Evolutionary conservation across 176 grass and related monocot species (phyloP).

Genomic region (Typha latifolia): DNA sequence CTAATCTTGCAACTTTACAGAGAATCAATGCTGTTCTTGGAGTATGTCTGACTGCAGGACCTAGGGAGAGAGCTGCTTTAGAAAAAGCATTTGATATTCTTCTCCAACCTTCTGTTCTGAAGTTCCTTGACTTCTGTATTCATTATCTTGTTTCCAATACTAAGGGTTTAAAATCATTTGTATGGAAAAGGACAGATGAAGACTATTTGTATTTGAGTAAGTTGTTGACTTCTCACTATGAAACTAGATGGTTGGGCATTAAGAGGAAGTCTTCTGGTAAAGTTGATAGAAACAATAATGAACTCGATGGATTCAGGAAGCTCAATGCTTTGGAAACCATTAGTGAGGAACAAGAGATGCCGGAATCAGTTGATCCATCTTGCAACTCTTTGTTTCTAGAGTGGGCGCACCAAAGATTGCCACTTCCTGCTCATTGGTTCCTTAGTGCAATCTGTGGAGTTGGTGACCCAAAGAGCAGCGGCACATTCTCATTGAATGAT

Average conservation of each 20-base stretch:
- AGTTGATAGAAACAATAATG: conserved; percentile 23
- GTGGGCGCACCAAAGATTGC: conserved; percentile 75
- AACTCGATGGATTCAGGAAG: conserved; percentile 16
- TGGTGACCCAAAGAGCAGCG: conserved; percentile 41
- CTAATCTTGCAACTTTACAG: conserved; percentile 31
- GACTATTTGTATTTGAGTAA: conserved; percentile 65
- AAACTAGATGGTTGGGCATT: conserved; percentile 64
- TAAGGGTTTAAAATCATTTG: conserved; percentile 32
- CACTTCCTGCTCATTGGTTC: conserved; percentile 76
- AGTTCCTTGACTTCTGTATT: conserved; percentile 57
- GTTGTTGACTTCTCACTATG: conserved; percentile 66
- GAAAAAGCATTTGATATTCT: conserved; percentile 57
- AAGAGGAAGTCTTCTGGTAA: conserved; percentile 58
- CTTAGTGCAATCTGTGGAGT: conserved; percentile 66
- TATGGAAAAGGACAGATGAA: conserved; percentile 60
- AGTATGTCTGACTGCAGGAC: conserved; percentile 61
- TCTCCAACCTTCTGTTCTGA: conserved; percentile 54
- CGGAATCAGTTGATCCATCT: conserved; percentile 32
- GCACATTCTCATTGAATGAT: conserved; percentile 19
- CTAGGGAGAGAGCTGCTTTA: conserved; percentile 44
- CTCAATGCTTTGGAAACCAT: conserved; percentile 58
- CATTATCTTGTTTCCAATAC: conserved; percentile 33
- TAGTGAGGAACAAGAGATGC: conserved; percentile 61
- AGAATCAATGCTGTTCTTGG: conserved; percentile 60
- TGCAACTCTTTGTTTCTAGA: conserved; percentile 39